Percentiles rank a stretch among this genome's conserved stretches.
Conservation (phyloP, 164 flowering plant genomes). For the Santalum album region DNA sequence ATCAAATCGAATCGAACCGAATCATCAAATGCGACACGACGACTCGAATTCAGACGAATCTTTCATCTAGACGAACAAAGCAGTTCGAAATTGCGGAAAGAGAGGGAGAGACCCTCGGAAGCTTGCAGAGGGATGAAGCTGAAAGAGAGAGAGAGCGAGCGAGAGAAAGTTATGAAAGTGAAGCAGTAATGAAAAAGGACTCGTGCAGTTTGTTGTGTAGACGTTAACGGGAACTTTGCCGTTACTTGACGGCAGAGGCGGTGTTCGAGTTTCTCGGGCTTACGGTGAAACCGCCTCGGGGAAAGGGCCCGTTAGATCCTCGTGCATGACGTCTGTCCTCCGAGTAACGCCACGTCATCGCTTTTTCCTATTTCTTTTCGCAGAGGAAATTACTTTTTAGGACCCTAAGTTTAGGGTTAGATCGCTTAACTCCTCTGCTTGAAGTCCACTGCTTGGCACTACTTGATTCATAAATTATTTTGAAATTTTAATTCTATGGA, state of each 20-base stretch:
- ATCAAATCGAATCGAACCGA: constrained; percentile 2
- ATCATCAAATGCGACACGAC: neutral
- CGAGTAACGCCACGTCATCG: too few relatives aligned
- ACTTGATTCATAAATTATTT: too few relatives aligned
- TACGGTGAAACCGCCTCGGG: too few relatives aligned
- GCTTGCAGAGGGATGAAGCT: constrained; percentile 11
- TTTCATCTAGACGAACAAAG: neutral
- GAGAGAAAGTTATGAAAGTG: neutral
- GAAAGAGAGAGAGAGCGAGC: constrained; percentile 2
- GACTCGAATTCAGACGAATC: neutral
- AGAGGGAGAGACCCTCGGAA: neutral
- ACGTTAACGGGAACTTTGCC: neutral
- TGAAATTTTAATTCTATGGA: too few relatives aligned
- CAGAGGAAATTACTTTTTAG: too few relatives aligned
- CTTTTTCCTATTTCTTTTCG: too few relatives aligned
- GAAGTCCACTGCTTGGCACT: too few relatives aligned
- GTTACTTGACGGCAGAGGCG: neutral
- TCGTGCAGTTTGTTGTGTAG: neutral
- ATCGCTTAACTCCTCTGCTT: too few relatives aligned
- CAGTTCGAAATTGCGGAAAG: constrained; percentile 9
- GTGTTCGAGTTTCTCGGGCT: too few relatives aligned
- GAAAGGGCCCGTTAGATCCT: too few relatives aligned
- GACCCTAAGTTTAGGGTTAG: too few relatives aligned
- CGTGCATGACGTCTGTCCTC: too few relatives aligned
- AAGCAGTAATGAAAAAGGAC: neutral